Base-by-base conservation (phyloP, 176 grass and related monocot species). In the Zoysia japonica region DNA sequence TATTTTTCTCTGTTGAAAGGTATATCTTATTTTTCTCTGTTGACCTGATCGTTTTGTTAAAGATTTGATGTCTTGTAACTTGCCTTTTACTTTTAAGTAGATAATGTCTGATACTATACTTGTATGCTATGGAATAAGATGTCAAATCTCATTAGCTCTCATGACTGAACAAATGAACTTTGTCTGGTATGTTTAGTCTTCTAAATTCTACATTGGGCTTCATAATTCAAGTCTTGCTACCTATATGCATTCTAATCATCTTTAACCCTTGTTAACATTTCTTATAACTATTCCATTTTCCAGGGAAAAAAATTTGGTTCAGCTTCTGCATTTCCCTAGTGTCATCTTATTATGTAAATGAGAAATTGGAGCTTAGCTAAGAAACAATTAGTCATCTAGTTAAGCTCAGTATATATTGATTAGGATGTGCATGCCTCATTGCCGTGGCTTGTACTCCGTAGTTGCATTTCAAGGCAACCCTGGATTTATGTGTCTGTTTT, bases 11-110 rank as follows among this genome's bases (percentile, higher is more conserved):
- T 82, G 13, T 39, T 74, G 43, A 45, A 7, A 81, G 38, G 51
- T 16, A 54, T 75, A 62, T 79, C 48, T 47, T 88, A 6, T 66
- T 41, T 71, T 82, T 11, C 13, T 60, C 36, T 83, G 9, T 45
- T 65, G 28, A 5, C 44, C 9, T 55, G 2, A 43, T 20, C 6
- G 50, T 59, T 48, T 51, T 60, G n/a, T 80, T 63, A 10, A 47
- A 69, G 47, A 17, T 38, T 44, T 63, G 52, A 20, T 40, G 42
- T 64, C 61, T 44, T 61, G 1, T 44, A 5, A 0, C 12, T 65
- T 61, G 59, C 59, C 11, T 1, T 61, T 10, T 19, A 19, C 59
- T 51, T 11, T 7, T 3, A 52, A 19, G 38, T 51, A 76, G 68
- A 6, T 50, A 74, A 68, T 11, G 49, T 7, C 41, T 43, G 35